Base-by-base conservation (phyloP, 768 basidiomycete species). In the Lactarius hatsudake region DNA sequence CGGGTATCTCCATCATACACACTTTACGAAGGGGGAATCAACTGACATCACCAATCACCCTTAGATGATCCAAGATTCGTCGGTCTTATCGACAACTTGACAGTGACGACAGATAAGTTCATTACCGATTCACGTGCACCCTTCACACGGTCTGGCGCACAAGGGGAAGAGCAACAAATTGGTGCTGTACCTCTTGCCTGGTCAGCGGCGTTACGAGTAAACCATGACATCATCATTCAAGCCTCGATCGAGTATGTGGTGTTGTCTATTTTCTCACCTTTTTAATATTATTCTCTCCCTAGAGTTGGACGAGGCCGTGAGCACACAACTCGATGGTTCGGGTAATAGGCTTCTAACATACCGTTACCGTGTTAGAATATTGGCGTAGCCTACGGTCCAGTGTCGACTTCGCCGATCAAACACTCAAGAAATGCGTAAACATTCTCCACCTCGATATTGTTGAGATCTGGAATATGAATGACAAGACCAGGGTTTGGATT, bases 331-430 rank as follows among this genome's bases (percentile, higher is more conserved):
- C 5, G 30, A 28, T 6, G 17, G 26, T 10, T 26, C 23, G 15
- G n/a, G n/a, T 28, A n/a, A n/a, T n/a, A n/a, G 30, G n/a, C 18
- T 40, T 40, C 36, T 66, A 34, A 62, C 5, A 32, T 0, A 13
- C 20, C n/a, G 0, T 55, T 1, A 4, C 10, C 2, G 0, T 23
- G 1, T 54, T 20, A 66, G 65, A 38, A 38, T 62, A 61, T 30
- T 66, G 65, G 65, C 55, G 55, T 30, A 57, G 20, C 26, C 60
- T 66, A 20, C n/a, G 43, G 55, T 66, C 65, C 6, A 62, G 60
- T 40, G 13, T 10, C 9, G 42, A 61, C 5, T 66, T 66, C 9
- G 55, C 26, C 23, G 60, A 38, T 28, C 60, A 18, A 48, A 1
- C 32, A 15, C 34, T 66, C 3, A 48, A 61, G 34, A 38, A 23